A percentile compares a stretch with the other conserved stretches of the same genome.
phyloP scores from a whole-genome alignment of 83 land plant genomes.

The Thuja plicata region DNA sequence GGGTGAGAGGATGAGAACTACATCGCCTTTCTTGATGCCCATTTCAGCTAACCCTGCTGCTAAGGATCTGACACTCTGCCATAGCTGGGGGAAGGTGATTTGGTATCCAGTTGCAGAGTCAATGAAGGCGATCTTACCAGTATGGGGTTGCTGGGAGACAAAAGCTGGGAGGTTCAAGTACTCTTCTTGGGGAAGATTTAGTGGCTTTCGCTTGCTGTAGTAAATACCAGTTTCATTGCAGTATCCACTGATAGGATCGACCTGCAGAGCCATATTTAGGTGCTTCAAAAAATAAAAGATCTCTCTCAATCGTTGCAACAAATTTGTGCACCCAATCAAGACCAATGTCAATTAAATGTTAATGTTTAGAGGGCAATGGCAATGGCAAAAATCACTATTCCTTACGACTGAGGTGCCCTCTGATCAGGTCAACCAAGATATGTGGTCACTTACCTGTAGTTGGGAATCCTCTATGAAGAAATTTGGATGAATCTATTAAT shows the following conservation, averaged over 20 bases:
- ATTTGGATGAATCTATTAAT: too few relatives aligned
- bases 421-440: too few relatives aligned
- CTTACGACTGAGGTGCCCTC: too few relatives aligned
- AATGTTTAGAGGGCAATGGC: too few relatives aligned
- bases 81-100: constrained; percentile 12
- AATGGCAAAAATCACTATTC: too few relatives aligned
- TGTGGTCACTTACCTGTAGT: too few relatives aligned
- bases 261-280: too few relatives aligned
- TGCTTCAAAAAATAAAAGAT: neutral
- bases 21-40: constrained; percentile 22
- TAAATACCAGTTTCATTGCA: neutral
- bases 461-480: too few relatives aligned
- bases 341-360: too few relatives aligned
- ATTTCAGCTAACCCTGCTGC: constrained; percentile 17
- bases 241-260: constrained; percentile 15
- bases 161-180: constrained; percentile 4
- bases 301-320: too few relatives aligned
- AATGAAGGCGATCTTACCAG: constrained; percentile 2
- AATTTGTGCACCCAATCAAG: too few relatives aligned
- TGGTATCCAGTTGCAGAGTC: constrained; percentile 3
- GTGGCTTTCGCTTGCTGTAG: constrained; percentile 13
- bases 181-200: neutral
- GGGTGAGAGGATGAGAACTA: constrained; percentile 21
- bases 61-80: constrained; percentile 4
- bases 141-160: neutral